Conservation (phyloP, 2,329 filamentous ascomycete species). For the Fusarium sp. region DNA sequence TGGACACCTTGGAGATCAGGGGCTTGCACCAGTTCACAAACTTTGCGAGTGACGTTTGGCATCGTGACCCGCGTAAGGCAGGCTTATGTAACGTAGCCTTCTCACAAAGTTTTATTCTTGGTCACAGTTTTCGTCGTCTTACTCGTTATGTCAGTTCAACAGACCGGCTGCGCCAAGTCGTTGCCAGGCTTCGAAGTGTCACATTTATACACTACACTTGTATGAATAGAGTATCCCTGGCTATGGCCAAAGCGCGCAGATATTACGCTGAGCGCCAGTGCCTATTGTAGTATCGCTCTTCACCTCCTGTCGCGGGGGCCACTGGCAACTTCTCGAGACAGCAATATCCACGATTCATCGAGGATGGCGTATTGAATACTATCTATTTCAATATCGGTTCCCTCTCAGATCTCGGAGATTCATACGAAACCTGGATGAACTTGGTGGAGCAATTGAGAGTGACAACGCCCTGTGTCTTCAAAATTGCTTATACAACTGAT, state of each 20-base stretch:
- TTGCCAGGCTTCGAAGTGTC: background rate
- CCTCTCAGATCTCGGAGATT: no score
- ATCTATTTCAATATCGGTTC: background rate
- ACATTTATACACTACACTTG: background rate
- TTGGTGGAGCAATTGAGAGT: background rate
- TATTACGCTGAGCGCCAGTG: fast-evolving
- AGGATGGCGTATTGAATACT: background rate
- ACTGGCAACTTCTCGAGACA: background rate
- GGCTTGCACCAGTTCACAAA: background rate
- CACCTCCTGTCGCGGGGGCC: background rate
- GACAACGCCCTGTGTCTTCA: background rate
- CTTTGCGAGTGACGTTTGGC: background rate
- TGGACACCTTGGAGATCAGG: background rate
- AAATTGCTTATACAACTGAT: background rate
- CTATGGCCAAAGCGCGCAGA: no score
- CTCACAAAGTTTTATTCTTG: background rate
- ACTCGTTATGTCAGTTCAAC: fast-evolving
- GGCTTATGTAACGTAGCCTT: background rate
- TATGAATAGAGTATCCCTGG: background rate
- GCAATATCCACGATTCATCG: background rate
- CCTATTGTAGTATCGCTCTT: fast-evolving
- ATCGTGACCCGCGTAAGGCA: background rate
- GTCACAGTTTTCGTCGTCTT: background rate
- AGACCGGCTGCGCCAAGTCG: background rate
- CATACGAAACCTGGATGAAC: background rate